phyloP scores from a whole-genome alignment of 2,329 filamentous ascomycete genomes.

The Emergomyces africanus region DNA sequence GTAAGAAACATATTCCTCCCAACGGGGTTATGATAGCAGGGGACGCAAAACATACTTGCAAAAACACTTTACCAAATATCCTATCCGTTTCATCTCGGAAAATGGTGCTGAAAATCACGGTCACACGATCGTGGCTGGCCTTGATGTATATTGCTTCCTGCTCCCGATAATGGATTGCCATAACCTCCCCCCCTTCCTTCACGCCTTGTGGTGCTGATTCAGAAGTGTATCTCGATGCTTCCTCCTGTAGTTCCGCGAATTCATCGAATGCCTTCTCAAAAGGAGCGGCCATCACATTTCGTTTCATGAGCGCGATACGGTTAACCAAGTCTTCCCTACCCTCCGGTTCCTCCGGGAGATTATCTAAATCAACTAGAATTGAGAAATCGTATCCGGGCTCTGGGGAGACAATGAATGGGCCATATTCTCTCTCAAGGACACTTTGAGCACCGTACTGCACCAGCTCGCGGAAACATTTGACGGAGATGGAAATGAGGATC shows the following conservation, averaged over 20 bases:
- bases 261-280: slow-evolving; percentile 96
- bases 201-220: slow-evolving; percentile 90
- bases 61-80: slow-evolving; percentile 95
- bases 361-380: slow-evolving; percentile 75
- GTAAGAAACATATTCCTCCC: background rate
- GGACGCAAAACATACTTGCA: slow-evolving; percentile 43
- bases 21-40: background rate
- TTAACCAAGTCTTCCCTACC: slow-evolving; percentile 73
- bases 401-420: slow-evolving; percentile 71
- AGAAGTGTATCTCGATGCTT: slow-evolving; percentile 81
- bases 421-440: slow-evolving; percentile 90
- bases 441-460: slow-evolving; percentile 85
- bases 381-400: slow-evolving; percentile 96
- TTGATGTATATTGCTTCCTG: slow-evolving; percentile 99
- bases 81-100: slow-evolving; percentile 97
- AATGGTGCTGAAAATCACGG: slow-evolving; percentile 96
- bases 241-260: slow-evolving; percentile 72
- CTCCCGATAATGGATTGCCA: slow-evolving; percentile 95
- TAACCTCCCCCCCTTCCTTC: slow-evolving; percentile 78
- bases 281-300: slow-evolving; percentile 96
- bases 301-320: slow-evolving; percentile 83
- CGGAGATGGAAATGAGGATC: slow-evolving; percentile 86
- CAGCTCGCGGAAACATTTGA: slow-evolving; percentile 89
- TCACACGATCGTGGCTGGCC: slow-evolving; percentile 91
- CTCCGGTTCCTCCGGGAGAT: slow-evolving; percentile 71